phyloP scores from a whole-genome alignment of 495 filamentous ascomycete genomes.

The Neurospora tetrasperma region DNA sequence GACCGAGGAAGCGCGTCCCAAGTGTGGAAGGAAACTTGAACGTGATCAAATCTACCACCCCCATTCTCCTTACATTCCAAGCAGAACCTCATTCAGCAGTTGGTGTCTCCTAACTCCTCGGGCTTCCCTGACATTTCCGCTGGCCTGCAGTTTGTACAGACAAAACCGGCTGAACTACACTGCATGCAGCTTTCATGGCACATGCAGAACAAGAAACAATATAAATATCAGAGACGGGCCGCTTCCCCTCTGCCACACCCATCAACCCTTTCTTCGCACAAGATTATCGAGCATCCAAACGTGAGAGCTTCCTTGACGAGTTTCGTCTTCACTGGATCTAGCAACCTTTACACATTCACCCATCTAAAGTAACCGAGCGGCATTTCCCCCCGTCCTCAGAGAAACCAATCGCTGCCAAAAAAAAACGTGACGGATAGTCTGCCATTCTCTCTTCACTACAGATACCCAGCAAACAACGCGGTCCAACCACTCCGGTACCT shows the following conservation, averaged over 20 bases:
- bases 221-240: background rate
- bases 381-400: background rate
- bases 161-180: background rate
- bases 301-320: background rate
- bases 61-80: background rate
- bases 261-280: background rate
- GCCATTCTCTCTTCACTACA: too few relatives aligned
- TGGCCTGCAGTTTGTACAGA: background rate
- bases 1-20: background rate
- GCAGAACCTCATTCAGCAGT: background rate
- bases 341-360: background rate
- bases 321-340: background rate
- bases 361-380: background rate
- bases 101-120: background rate
- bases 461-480: too few relatives aligned
- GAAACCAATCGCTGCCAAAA: too few relatives aligned
- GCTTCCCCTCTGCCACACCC: background rate
- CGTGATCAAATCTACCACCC: background rate
- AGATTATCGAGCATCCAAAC: background rate
- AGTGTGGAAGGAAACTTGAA: background rate
- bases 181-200: background rate
- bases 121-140: background rate
- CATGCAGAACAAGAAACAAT: background rate
- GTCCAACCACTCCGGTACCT: too few relatives aligned
- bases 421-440: too few relatives aligned